Base-by-base conservation (phyloP, 2,329 filamentous ascomycete genomes). In the Colletotrichum tamarilloi region DNA sequence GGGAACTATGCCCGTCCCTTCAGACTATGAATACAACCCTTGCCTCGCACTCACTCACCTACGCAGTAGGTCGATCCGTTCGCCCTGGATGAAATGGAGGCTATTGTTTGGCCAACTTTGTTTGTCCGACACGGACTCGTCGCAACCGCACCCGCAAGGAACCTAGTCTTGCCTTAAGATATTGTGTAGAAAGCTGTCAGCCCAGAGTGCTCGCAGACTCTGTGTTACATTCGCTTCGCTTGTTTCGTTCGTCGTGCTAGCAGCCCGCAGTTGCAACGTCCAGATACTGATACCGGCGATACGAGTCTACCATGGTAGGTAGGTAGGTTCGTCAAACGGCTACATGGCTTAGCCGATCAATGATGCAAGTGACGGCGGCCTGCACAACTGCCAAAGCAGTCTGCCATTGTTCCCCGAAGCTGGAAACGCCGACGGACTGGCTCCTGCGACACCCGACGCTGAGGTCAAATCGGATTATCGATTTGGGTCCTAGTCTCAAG, bases 331-430 rank as follows among this genome's bases (percentile, higher is more conserved):
- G 67, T 66, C 67, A 66, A 73, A 66, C 67, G 60, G 71, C 55
- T 60, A 57, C 55, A 65, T 60, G 26, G 28, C 46, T 22, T 22
- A 7, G 59, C 9, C 62, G 46, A 66, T 62, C 67, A 14, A 66
- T 73, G 67, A 71, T 73, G 71, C 60, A 66, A 73, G 60, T 66
- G 55, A 66, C 46, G 60, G 62, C 30, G 28, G 66, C 55, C 57
- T 57, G 67, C 14, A 32, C 71, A 65, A 62, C 55, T 71, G 60
- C 28, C 71, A 71, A 62, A 73, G 60, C 60, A 14, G 26, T 46
- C 16, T 22, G 56, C n/a, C 71, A 65, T 73, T 73, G 60, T 66
- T 66, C 38, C 56, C 67, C 56, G 60, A 49, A 30, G 49, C 22
- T 46, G 14, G 24, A 49, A 24, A 66, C 52, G 60, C 49, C 67